Conservation (phyloP, 352 stramenopile genomes). For the Pythium phragmitis region DNA sequence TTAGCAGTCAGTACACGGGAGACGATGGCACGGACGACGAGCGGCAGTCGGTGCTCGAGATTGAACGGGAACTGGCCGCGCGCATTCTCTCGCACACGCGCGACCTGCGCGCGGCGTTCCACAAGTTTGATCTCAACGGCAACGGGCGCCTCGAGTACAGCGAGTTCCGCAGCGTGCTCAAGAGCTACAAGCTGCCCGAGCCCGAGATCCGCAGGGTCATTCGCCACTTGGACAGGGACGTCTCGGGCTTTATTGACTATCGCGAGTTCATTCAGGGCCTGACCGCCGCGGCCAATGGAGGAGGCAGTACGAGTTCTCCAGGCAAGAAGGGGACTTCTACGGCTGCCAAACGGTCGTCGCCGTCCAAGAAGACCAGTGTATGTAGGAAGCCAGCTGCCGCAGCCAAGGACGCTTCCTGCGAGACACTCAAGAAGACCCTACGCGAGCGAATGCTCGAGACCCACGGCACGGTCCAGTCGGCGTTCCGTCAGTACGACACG, state of each 20-base stretch:
- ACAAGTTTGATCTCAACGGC: slow-evolving; percentile 67
- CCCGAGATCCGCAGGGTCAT: slow-evolving; percentile 73
- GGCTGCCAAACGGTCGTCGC: not conserved
- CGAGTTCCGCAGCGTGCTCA: slow-evolving; percentile 65
- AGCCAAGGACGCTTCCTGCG: not conserved
- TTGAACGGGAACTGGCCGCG: slow-evolving; percentile 57
- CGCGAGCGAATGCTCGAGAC: slow-evolving; percentile 38
- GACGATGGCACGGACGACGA: slow-evolving; percentile 40
- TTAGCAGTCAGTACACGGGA: slow-evolving; percentile 3
- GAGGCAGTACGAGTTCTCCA: not conserved
- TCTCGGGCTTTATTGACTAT: slow-evolving; percentile 76
- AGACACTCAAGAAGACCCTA: slow-evolving; percentile 18
- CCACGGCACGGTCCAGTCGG: slow-evolving; percentile 48
- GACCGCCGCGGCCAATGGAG: slow-evolving; percentile 25
- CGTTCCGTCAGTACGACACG: slow-evolving; percentile 54
- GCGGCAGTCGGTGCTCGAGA: slow-evolving; percentile 58
- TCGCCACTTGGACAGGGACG: slow-evolving; percentile 58
- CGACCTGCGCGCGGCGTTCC: slow-evolving; percentile 57
- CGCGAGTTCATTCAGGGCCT: slow-evolving; percentile 65
- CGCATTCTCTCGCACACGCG: slow-evolving; percentile 54
- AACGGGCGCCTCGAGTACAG: slow-evolving; percentile 69
- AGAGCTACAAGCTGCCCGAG: slow-evolving; percentile 56
- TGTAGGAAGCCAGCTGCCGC: not conserved
- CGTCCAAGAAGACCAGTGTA: not conserved
- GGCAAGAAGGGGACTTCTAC: not conserved